Evolutionary conservation across 768 basidiomycete species (phyloP).

Genomic region (Hygrophorus russula): DNA sequence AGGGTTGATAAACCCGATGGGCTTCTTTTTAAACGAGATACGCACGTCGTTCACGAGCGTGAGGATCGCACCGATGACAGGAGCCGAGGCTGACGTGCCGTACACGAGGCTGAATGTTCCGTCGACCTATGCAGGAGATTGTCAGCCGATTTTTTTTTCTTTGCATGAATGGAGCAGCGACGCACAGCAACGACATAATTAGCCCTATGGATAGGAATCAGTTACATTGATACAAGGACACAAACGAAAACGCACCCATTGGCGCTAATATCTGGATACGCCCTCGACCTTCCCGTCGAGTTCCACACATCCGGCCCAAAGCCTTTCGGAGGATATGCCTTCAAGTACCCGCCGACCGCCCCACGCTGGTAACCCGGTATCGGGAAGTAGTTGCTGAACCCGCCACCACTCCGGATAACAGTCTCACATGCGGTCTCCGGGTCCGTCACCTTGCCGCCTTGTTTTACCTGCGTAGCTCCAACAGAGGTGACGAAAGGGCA

Average conservation of each 20-base stretch:
- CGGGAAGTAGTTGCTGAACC: conserved; percentile 27
- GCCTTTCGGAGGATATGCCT: conserved; percentile 11
- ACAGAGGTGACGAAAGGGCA: conserved; percentile 26
- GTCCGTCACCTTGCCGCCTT: conserved; percentile 17
- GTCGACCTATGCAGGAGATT: conserved; percentile 18
- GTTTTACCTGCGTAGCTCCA: conserved; percentile 33
- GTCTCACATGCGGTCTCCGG: conserved; percentile 26
- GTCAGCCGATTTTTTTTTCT: not conserved
- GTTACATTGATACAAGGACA: not conserved
- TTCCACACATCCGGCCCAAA: conserved; percentile 15
- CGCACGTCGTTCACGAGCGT: conserved; percentile 44
- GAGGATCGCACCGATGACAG: conserved; percentile 37
- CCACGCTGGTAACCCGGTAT: conserved; percentile 28
- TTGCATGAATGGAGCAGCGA: not conserved
- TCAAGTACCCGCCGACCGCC: conserved; percentile 13
- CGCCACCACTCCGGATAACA: conserved; percentile 25
- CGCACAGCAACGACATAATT: conserved; percentile 32
- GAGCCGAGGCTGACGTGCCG: conserved; percentile 39
- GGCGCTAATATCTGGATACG: conserved; percentile 37
- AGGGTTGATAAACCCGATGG: conserved; percentile 42
- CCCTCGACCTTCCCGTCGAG: conserved; percentile 27
- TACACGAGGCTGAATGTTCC: conserved; percentile 26
- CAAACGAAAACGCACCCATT: conserved; percentile 20
- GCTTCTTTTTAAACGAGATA: conserved; percentile 24
- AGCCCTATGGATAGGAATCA: conserved; percentile 15